Evolutionary conservation across 805 yeast species (phyloP), one percentile per base, ranked within the genome.

Genomic region (Ogataea henricii): DNA sequence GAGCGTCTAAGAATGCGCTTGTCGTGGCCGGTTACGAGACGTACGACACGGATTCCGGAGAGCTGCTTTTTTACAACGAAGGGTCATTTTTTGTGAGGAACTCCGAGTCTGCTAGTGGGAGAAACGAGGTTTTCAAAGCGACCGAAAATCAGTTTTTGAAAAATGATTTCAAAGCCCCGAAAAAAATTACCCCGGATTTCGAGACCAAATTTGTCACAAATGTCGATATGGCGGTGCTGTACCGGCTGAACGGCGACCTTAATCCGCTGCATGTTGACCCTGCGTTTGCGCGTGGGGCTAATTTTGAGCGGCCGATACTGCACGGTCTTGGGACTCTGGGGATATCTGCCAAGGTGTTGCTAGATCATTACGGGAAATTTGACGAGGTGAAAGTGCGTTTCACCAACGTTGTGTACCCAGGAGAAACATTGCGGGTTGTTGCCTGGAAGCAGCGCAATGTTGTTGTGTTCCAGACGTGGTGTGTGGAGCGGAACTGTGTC

Each of bases 221-320:
- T 22, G 73, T 68, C 36, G 87, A 90, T 66, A 89, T 83, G 67
- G 97, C 97, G 39, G 89, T 96, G 3, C 69, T 91, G 47, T 92
- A 92, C 73, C 81, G 99, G 66, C 74, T 92, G 52, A 85, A 92
- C 52, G 98, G 97, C 46, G 99, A 92, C 73, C 84, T 83, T 68
- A 92, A 92, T 69, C 99, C 99, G 51, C 78, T 92, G 59, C 99
- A 91, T 72, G 85, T 92, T 64, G 98, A 92, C 71, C 97, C 98
- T 16, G 74, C 67, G 25, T 86, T 91, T 69, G 97, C 98, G 13
- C 80, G 83, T 54, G 87, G 87, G 48, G 97, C 92, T 40, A 86
- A 85, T 52, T 92, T 92, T 67, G 82, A 82, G 41, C 71, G 73
- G 46, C 99, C 99, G 41, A 92, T 92, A 58, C 77, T 92, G 56